Percentiles rank a stretch among this genome's conserved stretches.
Evolutionary conservation across 2,329 filamentous ascomycete genomes (phyloP).

Genomic region (Fusarium acutatum): DNA sequence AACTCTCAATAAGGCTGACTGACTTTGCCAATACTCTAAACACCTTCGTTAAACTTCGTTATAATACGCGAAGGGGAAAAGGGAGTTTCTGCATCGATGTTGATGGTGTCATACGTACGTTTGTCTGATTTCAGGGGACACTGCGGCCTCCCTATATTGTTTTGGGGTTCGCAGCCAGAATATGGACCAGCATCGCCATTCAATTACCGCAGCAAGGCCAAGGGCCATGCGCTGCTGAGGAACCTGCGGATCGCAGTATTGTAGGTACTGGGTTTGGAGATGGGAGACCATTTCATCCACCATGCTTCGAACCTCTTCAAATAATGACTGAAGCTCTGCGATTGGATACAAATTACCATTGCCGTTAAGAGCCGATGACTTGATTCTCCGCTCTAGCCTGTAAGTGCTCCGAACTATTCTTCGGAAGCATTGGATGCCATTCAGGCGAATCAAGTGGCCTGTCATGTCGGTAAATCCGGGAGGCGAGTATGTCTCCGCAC

Average conservation of each 20-base stretch:
- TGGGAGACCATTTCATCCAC: neutral
- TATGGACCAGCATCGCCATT: neutral
- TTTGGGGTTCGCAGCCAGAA: neutral
- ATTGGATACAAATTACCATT: neutral
- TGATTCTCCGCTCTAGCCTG: neutral
- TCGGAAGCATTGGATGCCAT: neutral
- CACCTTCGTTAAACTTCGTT: neutral
- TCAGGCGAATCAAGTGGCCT: neutral
- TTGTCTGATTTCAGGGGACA: neutral
- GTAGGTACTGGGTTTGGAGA: neutral
- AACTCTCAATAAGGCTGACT: neutral
- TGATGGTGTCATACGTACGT: neutral
- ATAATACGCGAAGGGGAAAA: too few species aligned
- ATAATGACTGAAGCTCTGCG: neutral
- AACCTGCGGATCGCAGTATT: neutral
- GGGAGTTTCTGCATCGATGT: too few species aligned
- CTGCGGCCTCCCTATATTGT: neutral
- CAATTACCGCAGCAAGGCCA: neutral
- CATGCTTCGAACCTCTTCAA: neutral
- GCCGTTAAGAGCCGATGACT: neutral
- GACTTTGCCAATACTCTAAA: neutral
- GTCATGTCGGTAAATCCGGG: neutral
- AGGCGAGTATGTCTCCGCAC: neutral
- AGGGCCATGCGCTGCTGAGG: neutral
- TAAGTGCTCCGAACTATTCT: neutral